phyloP scores from a whole-genome alignment of 495 filamentous ascomycete species.

The Annulohypoxylon nitens region DNA sequence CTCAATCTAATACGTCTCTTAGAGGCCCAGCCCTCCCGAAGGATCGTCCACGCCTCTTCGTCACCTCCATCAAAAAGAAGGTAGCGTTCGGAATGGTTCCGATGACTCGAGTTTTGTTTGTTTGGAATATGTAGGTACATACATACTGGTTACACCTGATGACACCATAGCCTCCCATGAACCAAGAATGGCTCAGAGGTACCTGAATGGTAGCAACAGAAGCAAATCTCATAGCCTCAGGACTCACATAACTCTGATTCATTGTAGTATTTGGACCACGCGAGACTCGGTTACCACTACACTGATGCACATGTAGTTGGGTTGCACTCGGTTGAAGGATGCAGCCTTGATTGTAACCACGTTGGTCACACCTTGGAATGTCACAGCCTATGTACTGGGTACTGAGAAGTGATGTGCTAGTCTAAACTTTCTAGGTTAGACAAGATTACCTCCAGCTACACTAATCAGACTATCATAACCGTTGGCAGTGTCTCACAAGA shows the following conservation, averaged over 20 bases:
- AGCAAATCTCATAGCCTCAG: not conserved
- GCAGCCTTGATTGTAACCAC: conserved; percentile 15
- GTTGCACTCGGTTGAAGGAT: conserved; percentile 25
- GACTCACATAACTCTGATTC: not conserved
- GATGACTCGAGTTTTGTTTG: not conserved
- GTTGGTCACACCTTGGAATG: conserved; percentile 9
- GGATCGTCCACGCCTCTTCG: conserved; percentile 1
- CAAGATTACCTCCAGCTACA: not conserved
- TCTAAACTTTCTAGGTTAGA: conserved; percentile 15
- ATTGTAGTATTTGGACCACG: not conserved
- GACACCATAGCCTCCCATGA: not conserved
- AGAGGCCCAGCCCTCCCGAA: not conserved
- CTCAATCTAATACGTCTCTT: not conserved
- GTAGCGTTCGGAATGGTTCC: not conserved
- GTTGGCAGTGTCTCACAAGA: not conserved
- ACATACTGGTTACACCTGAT: not conserved
- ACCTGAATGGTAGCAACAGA: not conserved
- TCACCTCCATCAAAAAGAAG: not conserved
- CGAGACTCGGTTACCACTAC: not conserved
- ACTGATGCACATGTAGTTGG: conserved; percentile 21
- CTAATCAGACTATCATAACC: not conserved
- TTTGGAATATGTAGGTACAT: not conserved
- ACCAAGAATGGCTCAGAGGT: not conserved
- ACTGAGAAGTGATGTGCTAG: not conserved
- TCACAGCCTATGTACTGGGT: not conserved